Evolutionary conservation across 257 asterid genomes (phyloP).

Genomic region (Salvia hispanica): DNA sequence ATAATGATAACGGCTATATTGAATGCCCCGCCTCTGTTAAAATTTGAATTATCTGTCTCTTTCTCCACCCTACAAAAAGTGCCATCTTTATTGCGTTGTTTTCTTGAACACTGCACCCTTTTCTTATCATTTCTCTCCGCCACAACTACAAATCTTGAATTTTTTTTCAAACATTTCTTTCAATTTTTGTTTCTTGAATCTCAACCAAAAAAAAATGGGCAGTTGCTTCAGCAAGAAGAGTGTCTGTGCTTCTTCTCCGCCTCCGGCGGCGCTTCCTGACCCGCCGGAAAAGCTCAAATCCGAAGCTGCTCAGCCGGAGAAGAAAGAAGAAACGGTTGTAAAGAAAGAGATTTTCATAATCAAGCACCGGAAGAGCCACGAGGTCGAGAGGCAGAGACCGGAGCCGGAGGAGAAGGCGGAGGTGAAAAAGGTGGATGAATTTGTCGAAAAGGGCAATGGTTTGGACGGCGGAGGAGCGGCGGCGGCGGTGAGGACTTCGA

Average conservation of each 20-base stretch:
- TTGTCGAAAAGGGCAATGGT: constrained; percentile 33
- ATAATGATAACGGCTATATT: constrained; percentile 60
- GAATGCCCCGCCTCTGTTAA: constrained; percentile 45
- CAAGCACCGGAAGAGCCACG: constrained; percentile 82
- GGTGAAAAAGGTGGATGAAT: constrained; percentile 35
- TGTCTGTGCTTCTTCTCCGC: constrained; percentile 45
- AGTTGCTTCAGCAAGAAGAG: constrained; percentile 90
- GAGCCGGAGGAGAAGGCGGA: constrained; percentile 54
- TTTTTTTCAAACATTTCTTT: background rate
- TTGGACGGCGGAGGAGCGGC: constrained; percentile 33
- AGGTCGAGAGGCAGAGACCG: constrained; percentile 48
- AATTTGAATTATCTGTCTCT: constrained; percentile 57
- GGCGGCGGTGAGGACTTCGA: constrained; percentile 77
- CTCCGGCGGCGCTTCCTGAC: constrained; percentile 34
- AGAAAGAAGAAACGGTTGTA: constrained; percentile 45
- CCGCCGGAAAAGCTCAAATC: constrained; percentile 46
- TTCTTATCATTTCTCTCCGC: constrained; percentile 26
- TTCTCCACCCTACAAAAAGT: constrained; percentile 42
- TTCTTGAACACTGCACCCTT: constrained; percentile 55
- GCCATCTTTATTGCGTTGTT: constrained; percentile 42
- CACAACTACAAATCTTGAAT: constrained; percentile 5
- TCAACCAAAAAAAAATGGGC: constrained; percentile 61
- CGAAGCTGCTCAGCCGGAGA: constrained; percentile 43
- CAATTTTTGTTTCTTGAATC: constrained; percentile 26
- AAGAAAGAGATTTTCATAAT: constrained; percentile 78